Evolutionary conservation across 148 eudicot genomes (phyloP), one percentile per base, ranked within the genome.

Genomic region (Spergularia bocconei): DNA sequence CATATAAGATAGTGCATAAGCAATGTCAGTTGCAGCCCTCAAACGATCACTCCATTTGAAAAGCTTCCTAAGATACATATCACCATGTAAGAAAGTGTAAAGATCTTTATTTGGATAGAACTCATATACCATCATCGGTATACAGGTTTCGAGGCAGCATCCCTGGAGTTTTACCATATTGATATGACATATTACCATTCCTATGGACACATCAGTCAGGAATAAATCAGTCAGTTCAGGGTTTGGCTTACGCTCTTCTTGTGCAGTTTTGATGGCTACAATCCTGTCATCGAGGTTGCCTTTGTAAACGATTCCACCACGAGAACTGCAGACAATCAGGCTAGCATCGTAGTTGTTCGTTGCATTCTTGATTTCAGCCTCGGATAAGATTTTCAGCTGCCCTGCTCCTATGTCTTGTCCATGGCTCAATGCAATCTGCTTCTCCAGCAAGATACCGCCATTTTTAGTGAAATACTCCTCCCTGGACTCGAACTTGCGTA

Each of bases 81-180:
- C 60, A 56, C 60, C 17, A 56, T 56, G 60, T 56, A 56, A 56
- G 13, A 9, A 19, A 11, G 71, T 41, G 36, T 20, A 36, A 54
- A 78, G 75, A 13, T 70, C 71, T 50, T 72, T 71, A 51, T 74
- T 5, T 64, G 68, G 54, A 13, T 65, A 44, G 68, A 66, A 79
- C 17, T 74, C 82, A 11, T 74, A 79, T 1, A 67, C 81, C 6
- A 73, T 25, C 12, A 79, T 64, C 6, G 77, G 77, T 7, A 79
- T 76, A 16, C 61, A 44, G 7, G 73, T 47, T 66, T 79, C 77
- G 5, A 79, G 71, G 3, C 68, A 64, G 29, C 68, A 64, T 7
- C 81, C 81, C 15, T 53, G 58, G 51, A 73, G 13, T 21, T 66
- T 66, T 17, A 66, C 78, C n/a, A 75, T 64, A 39, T 64, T 64